Base-by-base conservation (phyloP, 768 basidiomycete genomes). In the Clathrus columnatus region DNA sequence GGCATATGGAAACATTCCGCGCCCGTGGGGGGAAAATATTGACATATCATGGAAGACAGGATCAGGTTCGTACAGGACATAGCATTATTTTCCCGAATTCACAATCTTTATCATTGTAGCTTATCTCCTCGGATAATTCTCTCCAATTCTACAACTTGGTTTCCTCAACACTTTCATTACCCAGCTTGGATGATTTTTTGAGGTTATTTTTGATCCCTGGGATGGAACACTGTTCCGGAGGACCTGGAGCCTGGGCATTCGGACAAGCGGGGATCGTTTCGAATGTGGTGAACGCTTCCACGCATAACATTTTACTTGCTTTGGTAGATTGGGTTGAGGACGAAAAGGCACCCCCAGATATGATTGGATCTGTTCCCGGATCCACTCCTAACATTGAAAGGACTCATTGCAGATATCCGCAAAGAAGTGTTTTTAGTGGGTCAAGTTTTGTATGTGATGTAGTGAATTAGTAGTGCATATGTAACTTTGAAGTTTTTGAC, bases 181-280 rank as follows among this genome's bases (percentile, higher is more conserved):
- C 67, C 36, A 58, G 56, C 11, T 41, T 67, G 32, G 63, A 70
- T 55, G 63, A 64, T 48, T 67, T 62, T 57, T 70, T 68, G 51
- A 66, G 68, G 17, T 59, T 70, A 20, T 70, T 70, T 61, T 58
- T 63, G 23, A 62, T 66, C 8, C 67, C 67, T 1, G 68, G 68
- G 4, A 70, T 70, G 68, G 50, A 62, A 26, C 68, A 70, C 53
- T 70, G 68, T 61, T 60, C 44, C 42, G 64, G 58, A 17, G 67
- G 67, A 7, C 58, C 52, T 14, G 65, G 64, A 0, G 65, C 67
- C 10, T 65, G 64, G 53, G 58, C 63, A 26, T 64, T 68, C 50
- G 67, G 67, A 16, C 59, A 61, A 27, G 57, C 14, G 5, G 57
- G 57, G n/a, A 27, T 44, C 4, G 41, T 8, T 7, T 42, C 49